These are phyloP conservation scores for Hypocreales sp. DNA, from an alignment of 2,329 filamentous ascomycete genomes.

Conservation along the genomic window DNA sequence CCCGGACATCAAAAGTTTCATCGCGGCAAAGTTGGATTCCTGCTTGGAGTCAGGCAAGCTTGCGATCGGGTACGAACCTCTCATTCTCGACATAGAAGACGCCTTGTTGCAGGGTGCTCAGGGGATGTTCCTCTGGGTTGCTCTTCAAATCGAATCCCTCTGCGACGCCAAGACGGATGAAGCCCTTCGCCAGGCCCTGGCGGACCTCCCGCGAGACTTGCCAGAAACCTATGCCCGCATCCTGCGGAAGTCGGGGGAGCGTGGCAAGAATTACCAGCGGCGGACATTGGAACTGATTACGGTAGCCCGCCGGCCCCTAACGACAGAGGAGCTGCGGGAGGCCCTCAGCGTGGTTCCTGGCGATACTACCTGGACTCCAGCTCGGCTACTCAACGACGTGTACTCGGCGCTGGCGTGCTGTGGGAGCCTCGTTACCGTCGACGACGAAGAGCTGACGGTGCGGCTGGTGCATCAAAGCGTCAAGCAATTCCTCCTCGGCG, in stretches of 20 bases:
- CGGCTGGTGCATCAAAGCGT: not conserved
- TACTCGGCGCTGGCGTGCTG: not conserved
- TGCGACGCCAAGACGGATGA: slow-evolving; percentile 19
- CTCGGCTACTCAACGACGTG: not conserved
- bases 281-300: not conserved
- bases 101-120: slow-evolving; percentile 11
- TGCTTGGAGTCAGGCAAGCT: slow-evolving; percentile 4
- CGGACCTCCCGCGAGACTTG: slow-evolving; percentile 14
- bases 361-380: not conserved
- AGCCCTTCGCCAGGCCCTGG: slow-evolving; percentile 15
- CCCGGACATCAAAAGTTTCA: slow-evolving; percentile 9
- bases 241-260: slow-evolving; percentile 7
- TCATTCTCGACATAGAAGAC: slow-evolving; percentile 6
- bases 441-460: not conserved
- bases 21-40: slow-evolving; percentile 5
- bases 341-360: not conserved
- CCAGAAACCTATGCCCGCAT: slow-evolving; percentile 16
- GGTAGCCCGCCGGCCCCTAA: not conserved
- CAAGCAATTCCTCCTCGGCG: not conserved
- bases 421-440: not conserved
- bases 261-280: not conserved
- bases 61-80: slow-evolving; percentile 3
- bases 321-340: not conserved
- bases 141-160: slow-evolving; percentile 16
- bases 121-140: slow-evolving; percentile 23